Evolutionary conservation across 2,329 filamentous ascomycete genomes (phyloP), one percentile per base, ranked within the genome.

Genomic region (Cercospora sp.): DNA sequence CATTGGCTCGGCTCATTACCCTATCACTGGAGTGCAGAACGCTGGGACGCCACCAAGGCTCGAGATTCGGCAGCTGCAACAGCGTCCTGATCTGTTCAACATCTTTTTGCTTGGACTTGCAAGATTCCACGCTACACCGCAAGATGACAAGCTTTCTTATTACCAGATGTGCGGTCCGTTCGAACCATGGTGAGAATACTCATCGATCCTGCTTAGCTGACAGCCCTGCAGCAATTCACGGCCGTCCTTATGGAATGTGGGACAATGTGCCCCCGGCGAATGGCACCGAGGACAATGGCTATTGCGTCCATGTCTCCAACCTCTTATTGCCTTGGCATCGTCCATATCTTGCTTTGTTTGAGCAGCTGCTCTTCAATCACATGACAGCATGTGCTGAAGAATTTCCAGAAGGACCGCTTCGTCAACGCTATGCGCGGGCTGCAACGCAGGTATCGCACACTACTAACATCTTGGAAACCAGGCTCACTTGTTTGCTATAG

Each of bases 271-370:
- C 77, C 60, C 81, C 71, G 83, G 64, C 81, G 1, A 75, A 82
- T 2, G 87, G 86, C 1, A 86, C 85, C 67, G 81, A 84, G 66
- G 80, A 83, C 45, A 83, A 85, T 16, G 92, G 92, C 60, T 96
- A 93, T 77, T 96, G 93, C 77, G 87, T 87, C 13, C 93, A 96
- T 79, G 86, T 84, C 26, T 91, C 90, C 1, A 87, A 90, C 48
- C 81, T 95, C 16, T 95, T 96, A 77, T 87, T 90, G 45, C 86
- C 89, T 45, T 96, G 93, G 93, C 93, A 96, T 82, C 87, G 93
- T 60, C 91, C 92, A 0, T 96, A 94, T 78, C 82, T 95, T 65
- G 82, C 86, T 9, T 79, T 90, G 9, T 71, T 51, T 36, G 67
- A 82, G 81, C 82, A 84, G 79, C 76, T 79, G 10, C 77, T 80